Conservation (phyloP, 495 filamentous ascomycete genomes). For the Parmelia sp. region DNA sequence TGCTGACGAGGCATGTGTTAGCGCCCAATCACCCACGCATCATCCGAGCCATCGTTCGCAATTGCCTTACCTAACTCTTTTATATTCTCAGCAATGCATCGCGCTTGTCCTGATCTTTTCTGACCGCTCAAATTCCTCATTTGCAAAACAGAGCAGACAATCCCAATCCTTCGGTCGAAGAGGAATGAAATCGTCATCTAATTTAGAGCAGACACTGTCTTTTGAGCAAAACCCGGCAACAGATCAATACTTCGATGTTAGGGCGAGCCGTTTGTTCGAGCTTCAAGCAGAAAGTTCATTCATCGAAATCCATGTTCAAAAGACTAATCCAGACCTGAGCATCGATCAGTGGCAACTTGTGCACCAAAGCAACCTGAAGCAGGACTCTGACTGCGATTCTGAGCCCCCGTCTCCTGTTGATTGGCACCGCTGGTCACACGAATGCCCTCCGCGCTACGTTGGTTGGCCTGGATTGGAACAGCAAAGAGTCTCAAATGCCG, state of each 20-base stretch:
- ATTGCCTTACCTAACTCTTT: too few relatives aligned
- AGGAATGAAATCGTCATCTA: constrained; percentile 12
- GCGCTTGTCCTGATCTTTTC: too few relatives aligned
- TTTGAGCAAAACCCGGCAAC: constrained; percentile 10
- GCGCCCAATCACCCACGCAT: too few relatives aligned
- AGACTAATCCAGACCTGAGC: neutral
- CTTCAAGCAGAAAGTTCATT: neutral
- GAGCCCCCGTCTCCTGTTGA: constrained; percentile 10
- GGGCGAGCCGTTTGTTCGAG: constrained; percentile 9
- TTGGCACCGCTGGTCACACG: neutral
- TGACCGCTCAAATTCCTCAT: too few relatives aligned
- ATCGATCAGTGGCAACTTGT: neutral
- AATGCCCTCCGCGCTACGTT: constrained; percentile 2
- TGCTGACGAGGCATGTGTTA: too few relatives aligned
- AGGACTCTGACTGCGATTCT: constrained; percentile 4
- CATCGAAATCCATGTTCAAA: constrained; percentile 12
- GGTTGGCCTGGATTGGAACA: neutral
- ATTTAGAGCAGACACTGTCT: constrained; percentile 13
- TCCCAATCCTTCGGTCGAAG: neutral
- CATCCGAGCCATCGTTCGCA: neutral
- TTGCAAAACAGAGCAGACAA: too few relatives aligned
- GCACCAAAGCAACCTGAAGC: neutral
- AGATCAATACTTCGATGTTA: constrained; percentile 12
- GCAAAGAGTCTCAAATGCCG: neutral
- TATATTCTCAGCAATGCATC: too few relatives aligned